A percentile compares a stretch with the other conserved stretches of the same genome.
Conservation (phyloP, 2,329 filamentous ascomycete species). For the Capronia epimyces region DNA sequence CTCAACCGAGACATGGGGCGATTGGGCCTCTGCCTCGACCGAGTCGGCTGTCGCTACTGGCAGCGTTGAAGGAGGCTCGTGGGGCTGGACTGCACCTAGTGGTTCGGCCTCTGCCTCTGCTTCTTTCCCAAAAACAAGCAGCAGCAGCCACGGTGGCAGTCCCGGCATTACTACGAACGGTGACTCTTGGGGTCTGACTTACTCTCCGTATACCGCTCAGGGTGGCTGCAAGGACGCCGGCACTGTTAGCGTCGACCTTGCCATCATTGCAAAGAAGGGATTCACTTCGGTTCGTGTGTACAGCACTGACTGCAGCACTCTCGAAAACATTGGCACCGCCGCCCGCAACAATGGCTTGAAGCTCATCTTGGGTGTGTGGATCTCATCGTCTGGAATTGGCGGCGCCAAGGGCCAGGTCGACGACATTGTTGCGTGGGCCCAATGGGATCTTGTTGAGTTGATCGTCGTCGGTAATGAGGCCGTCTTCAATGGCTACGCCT, state of each 20-base stretch:
- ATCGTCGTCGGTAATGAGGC: constrained; percentile 89
- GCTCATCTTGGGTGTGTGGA: constrained; percentile 83
- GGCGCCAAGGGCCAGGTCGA: constrained; percentile 68
- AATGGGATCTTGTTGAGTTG: constrained; percentile 72
- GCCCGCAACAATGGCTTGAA: constrained; percentile 62
- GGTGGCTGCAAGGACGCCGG: constrained; percentile 58
- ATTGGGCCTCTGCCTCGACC: constrained; percentile 1
- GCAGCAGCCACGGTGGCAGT: constrained; percentile 16
- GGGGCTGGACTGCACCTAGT: background rate
- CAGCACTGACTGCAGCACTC: constrained; percentile 82
- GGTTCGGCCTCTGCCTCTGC: constrained; percentile 6
- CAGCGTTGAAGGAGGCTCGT: constrained; percentile 3
- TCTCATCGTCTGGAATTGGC: constrained; percentile 58
- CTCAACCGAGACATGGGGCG: constrained; percentile 4
- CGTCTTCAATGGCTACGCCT: constrained; percentile 67
- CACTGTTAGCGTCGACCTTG: constrained; percentile 58
- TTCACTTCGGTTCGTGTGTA: constrained; percentile 75
- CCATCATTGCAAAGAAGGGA: constrained; percentile 57
- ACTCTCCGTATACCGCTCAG: constrained; percentile 63
- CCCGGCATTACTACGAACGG: constrained; percentile 32
- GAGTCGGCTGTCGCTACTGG: background rate
- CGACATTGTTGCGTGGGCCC: constrained; percentile 64
- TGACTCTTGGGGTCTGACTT: constrained; percentile 67
- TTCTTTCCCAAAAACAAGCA: constrained; percentile 18
- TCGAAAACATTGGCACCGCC: constrained; percentile 67